phyloP scores from a whole-genome alignment of 1,284 basidiomycete species.

The Ganoderma lucidum region DNA sequence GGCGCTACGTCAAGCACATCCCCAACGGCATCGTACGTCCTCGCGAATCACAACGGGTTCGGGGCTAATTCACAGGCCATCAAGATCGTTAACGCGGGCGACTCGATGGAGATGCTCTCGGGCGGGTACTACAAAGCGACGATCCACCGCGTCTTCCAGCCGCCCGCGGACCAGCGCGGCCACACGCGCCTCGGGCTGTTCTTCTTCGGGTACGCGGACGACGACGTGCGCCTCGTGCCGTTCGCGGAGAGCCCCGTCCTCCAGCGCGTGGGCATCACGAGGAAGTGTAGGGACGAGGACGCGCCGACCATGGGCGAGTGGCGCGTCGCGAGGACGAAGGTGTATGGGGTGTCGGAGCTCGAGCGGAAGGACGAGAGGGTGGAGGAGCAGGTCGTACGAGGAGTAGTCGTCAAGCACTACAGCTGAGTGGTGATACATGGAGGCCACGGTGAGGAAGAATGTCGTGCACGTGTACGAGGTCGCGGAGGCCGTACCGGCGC shows the following conservation, averaged over 20 bases:
- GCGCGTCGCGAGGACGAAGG: slow-evolving; percentile 45
- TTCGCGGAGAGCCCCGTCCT: slow-evolving; percentile 50
- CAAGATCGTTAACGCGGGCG: slow-evolving; percentile 65
- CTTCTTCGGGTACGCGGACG: slow-evolving; percentile 50
- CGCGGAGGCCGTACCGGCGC: no score
- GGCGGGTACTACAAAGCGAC: slow-evolving; percentile 54
- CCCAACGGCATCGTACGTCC: slow-evolving; percentile 61
- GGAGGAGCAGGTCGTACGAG: slow-evolving; percentile 53
- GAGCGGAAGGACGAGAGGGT: slow-evolving; percentile 46
- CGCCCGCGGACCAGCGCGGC: slow-evolving; percentile 56
- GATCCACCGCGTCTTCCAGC: slow-evolving; percentile 51
- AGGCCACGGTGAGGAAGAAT: no score
- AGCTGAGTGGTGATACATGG: slow-evolving; percentile 40
- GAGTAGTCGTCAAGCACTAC: slow-evolving; percentile 54
- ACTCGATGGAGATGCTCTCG: slow-evolving; percentile 63
- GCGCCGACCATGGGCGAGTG: slow-evolving; percentile 48
- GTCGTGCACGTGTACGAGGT: no score
- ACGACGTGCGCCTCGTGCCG: slow-evolving; percentile 47
- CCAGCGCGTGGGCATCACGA: slow-evolving; percentile 43
- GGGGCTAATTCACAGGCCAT: background rate
- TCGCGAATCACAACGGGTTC: background rate
- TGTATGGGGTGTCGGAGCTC: slow-evolving; percentile 44
- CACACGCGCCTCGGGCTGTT: slow-evolving; percentile 58
- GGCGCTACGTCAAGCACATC: slow-evolving; percentile 68
- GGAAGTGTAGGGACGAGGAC: slow-evolving; percentile 43